Conservation (phyloP, 2,329 filamentous ascomycete species). For the Xylariomycetidae sp. region DNA sequence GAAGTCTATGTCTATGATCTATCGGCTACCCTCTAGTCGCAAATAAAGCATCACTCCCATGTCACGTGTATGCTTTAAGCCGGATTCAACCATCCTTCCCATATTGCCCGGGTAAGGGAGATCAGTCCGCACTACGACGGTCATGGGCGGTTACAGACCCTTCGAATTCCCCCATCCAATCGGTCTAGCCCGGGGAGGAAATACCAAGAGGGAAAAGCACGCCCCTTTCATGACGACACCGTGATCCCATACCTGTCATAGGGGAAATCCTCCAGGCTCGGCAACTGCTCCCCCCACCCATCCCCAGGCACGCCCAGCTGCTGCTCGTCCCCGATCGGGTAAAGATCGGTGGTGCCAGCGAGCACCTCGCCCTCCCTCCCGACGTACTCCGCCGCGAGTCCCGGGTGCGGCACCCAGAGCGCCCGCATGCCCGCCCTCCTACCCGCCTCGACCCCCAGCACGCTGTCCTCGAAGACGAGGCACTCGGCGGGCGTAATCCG, state of each 20-base stretch:
- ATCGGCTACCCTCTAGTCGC: no score
- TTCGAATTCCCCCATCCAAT: no score
- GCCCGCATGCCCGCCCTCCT: slow-evolving; percentile 69
- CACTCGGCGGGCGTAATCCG: slow-evolving; percentile 60
- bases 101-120: no score
- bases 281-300: slow-evolving; percentile 32
- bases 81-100: no score
- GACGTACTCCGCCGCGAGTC: slow-evolving; percentile 37
- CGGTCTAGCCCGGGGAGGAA: no score
- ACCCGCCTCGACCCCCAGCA: slow-evolving; percentile 67
- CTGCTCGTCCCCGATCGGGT: slow-evolving; percentile 24
- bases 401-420: slow-evolving; percentile 66
- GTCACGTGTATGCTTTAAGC: no score
- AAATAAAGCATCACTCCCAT: no score
- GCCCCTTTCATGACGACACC: slow-evolving; percentile 1
- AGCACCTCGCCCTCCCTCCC: slow-evolving; percentile 24
- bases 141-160: no score
- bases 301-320: slow-evolving; percentile 31
- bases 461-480: slow-evolving; percentile 70
- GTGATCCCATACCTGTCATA: slow-evolving; percentile 32
- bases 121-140: no score
- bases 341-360: slow-evolving; percentile 24
- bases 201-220: no score
- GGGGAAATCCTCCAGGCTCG: slow-evolving; percentile 31
- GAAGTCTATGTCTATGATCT: no score